Evolutionary conservation across 192 early-diverging fungal genomes (phyloP), one percentile per base, ranked within the genome.

Genomic region (Phlyctochytrium arcticum): DNA sequence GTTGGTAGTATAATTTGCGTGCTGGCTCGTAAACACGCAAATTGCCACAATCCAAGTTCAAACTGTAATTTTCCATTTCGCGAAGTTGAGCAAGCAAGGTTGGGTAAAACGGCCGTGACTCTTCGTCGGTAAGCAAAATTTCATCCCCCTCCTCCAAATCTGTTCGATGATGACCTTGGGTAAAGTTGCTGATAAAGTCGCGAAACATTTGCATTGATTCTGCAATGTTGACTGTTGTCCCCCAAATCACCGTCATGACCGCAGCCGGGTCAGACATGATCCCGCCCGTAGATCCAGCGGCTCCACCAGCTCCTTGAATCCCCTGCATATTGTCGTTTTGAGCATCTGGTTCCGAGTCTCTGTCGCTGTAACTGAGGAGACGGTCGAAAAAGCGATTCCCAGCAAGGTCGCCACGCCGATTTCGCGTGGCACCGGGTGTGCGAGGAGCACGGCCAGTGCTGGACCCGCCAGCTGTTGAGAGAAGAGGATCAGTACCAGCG

Each of bases 21-120:
- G 77, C 64, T 5, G 81, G 76, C 44, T 73, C 70, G 67, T 90
- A 94, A 2, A 85, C 81, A 5, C 80, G 66, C 5, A 98, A 69
- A 57, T 98, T 95, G 50, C 75, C 71, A 62, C 92, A 92, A 62
- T 98, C 94, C 56, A 98, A 75, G 74, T 98, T 98, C 53, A 98
- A 69, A 67, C 81, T 86, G 53, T 71, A 80, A n/a, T 67, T 69
- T 60, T 87, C 80, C 10, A 77, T 69, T 37, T 81, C 80, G 49
- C 84, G 83, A 80, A 96, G 86, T 82, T 85, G 82, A 8, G 75
- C 62, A 44, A 93, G 62, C n/a, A 92, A 71, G 51, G 72, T 62
- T 24, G 88, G 89, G 70, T 97, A 93, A 68, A 94, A 90, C 0
- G 90, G 84, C 51, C 51, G 31, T 58, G 33, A 23, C 23, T 21